These are phyloP conservation scores for Hericium coralloides DNA, from an alignment of 768 basidiomycete species.

Conservation along the genomic window DNA sequence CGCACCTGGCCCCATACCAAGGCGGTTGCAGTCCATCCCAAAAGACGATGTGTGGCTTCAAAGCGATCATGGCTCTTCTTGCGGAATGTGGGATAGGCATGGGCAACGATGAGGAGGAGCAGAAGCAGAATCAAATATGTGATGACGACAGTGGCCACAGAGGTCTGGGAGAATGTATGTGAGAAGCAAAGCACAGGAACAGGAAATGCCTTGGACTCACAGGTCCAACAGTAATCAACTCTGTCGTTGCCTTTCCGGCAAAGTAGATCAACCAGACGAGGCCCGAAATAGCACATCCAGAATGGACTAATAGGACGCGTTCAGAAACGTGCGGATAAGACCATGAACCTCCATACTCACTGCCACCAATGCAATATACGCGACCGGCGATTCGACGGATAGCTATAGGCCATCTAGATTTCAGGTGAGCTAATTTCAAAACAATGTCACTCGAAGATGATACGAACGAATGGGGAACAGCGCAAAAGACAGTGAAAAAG, in stretches of 20 bases:
- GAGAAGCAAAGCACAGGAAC: constrained; percentile 14
- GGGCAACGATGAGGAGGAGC: constrained; percentile 38
- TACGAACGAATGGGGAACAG: constrained; percentile 40
- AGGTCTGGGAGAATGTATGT: constrained; percentile 24
- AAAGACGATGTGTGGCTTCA: constrained; percentile 47
- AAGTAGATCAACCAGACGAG: constrained; percentile 44
- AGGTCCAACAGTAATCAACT: constrained; percentile 29
- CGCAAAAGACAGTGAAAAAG: constrained; percentile 43
- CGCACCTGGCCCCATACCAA: constrained; percentile 49
- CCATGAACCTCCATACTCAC: constrained; percentile 15
- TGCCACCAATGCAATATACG: constrained; percentile 51
- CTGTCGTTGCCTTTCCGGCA: constrained; percentile 42
- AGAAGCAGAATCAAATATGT: constrained; percentile 43
- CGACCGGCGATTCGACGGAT: constrained; percentile 46
- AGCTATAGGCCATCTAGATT: constrained; percentile 41
- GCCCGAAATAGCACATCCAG: constrained; percentile 47
- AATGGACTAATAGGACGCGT: constrained; percentile 31
- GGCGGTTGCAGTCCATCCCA: constrained; percentile 45
- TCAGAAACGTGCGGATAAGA: background rate
- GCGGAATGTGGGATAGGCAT: constrained; percentile 43
- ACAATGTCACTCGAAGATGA: too few species aligned
- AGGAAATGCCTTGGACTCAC: constrained; percentile 18
- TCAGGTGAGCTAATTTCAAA: background rate
- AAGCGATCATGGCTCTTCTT: constrained; percentile 41
- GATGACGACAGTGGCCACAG: constrained; percentile 37